Percentiles rank a stretch among this genome's conserved stretches.
These are phyloP conservation scores for Pyrenochaeta sp. DNA, from an alignment of 2,329 filamentous ascomycete species.

Conservation along the genomic window DNA sequence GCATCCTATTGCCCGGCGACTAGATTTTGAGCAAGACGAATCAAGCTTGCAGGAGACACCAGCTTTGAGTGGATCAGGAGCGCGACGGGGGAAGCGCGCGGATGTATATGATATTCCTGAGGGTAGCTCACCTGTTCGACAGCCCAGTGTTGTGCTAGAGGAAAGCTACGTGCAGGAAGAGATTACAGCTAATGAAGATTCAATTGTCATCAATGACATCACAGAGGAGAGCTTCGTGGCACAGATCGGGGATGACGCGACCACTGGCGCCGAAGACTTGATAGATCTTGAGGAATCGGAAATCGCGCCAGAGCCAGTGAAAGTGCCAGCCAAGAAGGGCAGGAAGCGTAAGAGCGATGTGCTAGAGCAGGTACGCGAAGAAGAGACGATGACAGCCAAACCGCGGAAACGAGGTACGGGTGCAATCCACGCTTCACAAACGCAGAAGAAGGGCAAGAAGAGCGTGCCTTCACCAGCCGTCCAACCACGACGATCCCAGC, in stretches of 20 bases:
- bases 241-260: constrained; percentile 39
- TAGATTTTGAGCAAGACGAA: constrained; percentile 63
- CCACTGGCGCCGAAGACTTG: constrained; percentile 29
- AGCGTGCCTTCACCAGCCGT: constrained; percentile 16
- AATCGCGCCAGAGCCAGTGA: constrained; percentile 32
- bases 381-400: constrained; percentile 21
- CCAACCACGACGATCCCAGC: constrained; percentile 35
- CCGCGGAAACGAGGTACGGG: constrained; percentile 28
- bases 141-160: constrained; percentile 36
- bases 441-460: constrained; percentile 33
- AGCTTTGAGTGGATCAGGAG: constrained; percentile 44
- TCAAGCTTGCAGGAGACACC: constrained; percentile 43
- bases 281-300: constrained; percentile 39
- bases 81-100: constrained; percentile 39
- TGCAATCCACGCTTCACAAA: constrained; percentile 14
- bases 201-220: constrained; percentile 23
- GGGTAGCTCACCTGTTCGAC: constrained; percentile 39
- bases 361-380: constrained; percentile 23
- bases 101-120: constrained; percentile 44
- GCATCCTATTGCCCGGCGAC: constrained; percentile 59
- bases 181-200: constrained; percentile 35
- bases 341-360: constrained; percentile 42
- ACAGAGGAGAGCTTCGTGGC: constrained; percentile 40
- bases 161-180: constrained; percentile 46
- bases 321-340: constrained; percentile 35